Evolutionary conservation across 2,329 filamentous ascomycete species (phyloP), one percentile per base, ranked within the genome.

Genomic region (Colletotrichum australisinense): DNA sequence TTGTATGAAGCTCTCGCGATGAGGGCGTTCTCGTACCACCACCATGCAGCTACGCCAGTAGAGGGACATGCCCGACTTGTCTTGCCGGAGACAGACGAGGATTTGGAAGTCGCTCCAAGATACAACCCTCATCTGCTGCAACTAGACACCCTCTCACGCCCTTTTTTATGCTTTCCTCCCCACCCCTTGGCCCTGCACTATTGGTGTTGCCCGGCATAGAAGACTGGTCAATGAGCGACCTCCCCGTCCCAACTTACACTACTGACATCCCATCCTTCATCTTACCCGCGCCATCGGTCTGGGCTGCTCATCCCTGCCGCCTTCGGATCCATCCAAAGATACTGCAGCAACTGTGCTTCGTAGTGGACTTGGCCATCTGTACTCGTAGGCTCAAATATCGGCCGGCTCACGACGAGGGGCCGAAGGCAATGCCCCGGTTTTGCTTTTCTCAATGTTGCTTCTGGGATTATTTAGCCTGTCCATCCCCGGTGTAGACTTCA

Each of bases 381-480:
- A 42, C 42, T 22, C 11, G 52, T 11, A 49, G 62, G 59, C 42
- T 28, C 24, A 60, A 49, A 46, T 65, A 14, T 62, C 46, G 32
- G 67, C 55, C 56, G 60, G 59, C 70, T 70, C 30, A 60, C 67
- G 46, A 63, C 28, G 66, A 69, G 65, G 52, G 32, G 28, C 58
- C 56, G 35, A 59, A 62, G 28, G 28, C 30, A 32, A 63, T 19
- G 58, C 69, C 69, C 70, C 32, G 30, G 59, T 42, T 55, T 46
- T 26, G 19, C 32, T 42, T 55, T 35, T 26, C 9, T n/a, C 35
- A n/a, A 70, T 56, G n/a, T 22, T 65, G n/a, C 30, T 53, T 66
- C 52, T 46, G 26, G 26, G 60, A 62, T 64, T 63, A 74, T 74
- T 73, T 75, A 73, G 69, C 62, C 62, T 30, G 73, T 65, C 60